phyloP scores from a whole-genome alignment of 306 rosid species.

The Luffa acutangula region DNA sequence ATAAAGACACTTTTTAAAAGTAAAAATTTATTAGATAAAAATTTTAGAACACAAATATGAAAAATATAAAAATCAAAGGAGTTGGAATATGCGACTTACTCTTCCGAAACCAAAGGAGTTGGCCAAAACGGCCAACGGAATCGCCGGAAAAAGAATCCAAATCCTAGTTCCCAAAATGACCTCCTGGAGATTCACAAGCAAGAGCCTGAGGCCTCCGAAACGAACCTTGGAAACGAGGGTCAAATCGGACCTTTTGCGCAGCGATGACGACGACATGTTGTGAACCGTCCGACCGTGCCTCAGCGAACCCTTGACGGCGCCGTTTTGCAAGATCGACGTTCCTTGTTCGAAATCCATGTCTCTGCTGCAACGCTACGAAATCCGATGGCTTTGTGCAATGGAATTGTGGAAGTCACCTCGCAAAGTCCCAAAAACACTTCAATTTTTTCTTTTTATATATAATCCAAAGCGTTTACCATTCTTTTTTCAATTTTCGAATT shows the following conservation, averaged over 20 bases:
- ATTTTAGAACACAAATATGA: too few relatives aligned
- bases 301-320: constrained; percentile 20
- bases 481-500: too few relatives aligned
- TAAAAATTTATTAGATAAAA: too few relatives aligned
- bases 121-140: constrained; percentile 58
- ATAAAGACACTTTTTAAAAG: too few relatives aligned
- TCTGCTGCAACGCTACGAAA: background rate
- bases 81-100: constrained; percentile 30
- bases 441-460: background rate
- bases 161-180: constrained; percentile 78
- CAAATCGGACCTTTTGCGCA: constrained; percentile 54
- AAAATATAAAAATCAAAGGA: background rate
- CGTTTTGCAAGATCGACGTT: constrained; percentile 56
- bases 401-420: background rate
- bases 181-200: constrained; percentile 54
- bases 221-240: constrained; percentile 48
- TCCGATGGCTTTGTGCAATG: background rate
- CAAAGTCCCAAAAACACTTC: background rate
- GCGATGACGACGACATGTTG: constrained; percentile 60
- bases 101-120: constrained; percentile 32
- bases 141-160: constrained; percentile 55
- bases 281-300: constrained; percentile 44
- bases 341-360: constrained; percentile 41
- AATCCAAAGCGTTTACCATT: background rate
- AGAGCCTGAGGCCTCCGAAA: constrained; percentile 22